Evolutionary conservation across 2,329 filamentous ascomycete genomes (phyloP), one percentile per base, ranked within the genome.

Genomic region (Arthrobotrys sphaeroides): DNA sequence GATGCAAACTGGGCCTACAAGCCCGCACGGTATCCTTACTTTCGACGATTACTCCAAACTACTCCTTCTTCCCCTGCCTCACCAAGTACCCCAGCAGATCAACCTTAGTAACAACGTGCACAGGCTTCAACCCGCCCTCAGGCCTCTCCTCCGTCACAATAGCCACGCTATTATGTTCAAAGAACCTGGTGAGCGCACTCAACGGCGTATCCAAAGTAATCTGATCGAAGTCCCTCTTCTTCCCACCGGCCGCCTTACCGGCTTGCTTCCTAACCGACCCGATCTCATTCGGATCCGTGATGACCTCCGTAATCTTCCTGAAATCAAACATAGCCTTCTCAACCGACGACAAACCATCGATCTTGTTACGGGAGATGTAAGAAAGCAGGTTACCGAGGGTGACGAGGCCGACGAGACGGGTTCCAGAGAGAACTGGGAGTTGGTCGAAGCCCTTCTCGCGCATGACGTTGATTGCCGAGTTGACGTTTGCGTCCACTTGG

Each of bases 381-480:
- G 90, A 94, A 59, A 99, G 89, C 62, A 98, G 87, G 83, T 99
- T 98, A 47, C 96, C 95, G 26, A 99, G 88, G 0, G 95, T 99
- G 40, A 99, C 91, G 5, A 99, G 88, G 33, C 95, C 95, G 59
- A 96, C 93, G 5, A 99, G 90, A 80, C 89, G 90, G 3, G 87
- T 87, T 16, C 89, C 84, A 0, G 89, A 87, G 6, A 96, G 90
- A 13, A 99, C 95, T 45, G 95, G 95, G 43, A 99, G 90, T 84
- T 99, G 96, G 81, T 99, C 96, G 82, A 97, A 99, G 77, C 93
- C 93, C 85, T 95, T 96, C 81, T 99, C 95, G 79, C 94, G 92
- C 95, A 99, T 98, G 77, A 92, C 94, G 85, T 99, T 95, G 78
- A 98, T 93, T 62, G 96, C 95, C 78, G 94, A 91, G 77, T 91